Conservation (phyloP, 1,284 basidiomycete genomes). For the Boletus coffeatus region DNA sequence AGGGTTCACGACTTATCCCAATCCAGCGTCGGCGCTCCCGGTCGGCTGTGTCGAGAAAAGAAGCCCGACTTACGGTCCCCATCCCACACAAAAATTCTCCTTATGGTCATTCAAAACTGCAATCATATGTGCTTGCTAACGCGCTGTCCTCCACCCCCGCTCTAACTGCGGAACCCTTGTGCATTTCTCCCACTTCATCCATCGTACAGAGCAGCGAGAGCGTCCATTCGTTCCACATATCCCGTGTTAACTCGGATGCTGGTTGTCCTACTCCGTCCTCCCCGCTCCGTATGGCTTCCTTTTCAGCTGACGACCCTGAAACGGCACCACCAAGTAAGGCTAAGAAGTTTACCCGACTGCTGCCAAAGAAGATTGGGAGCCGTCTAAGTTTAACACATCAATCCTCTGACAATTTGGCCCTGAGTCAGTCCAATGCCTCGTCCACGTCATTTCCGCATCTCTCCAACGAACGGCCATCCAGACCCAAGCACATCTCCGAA, state of each 20-base stretch:
- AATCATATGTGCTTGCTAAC: conserved; percentile 23
- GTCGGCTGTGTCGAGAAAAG: conserved; percentile 30
- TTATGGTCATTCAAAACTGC: conserved; percentile 29
- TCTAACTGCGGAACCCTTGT: conserved; percentile 27
- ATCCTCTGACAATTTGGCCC: conserved; percentile 25
- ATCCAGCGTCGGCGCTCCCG: conserved; percentile 31
- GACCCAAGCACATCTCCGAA: conserved; percentile 25
- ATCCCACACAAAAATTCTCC: conserved; percentile 27
- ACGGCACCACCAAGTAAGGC: conserved; percentile 19
- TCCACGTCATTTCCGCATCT: conserved; percentile 26
- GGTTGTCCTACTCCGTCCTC: conserved; percentile 24
- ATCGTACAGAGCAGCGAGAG: conserved; percentile 26
- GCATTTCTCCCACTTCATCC: conserved; percentile 27
- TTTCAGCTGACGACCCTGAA: conserved; percentile 22
- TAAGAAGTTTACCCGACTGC: conserved; percentile 26
- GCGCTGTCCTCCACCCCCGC: conserved; percentile 26
- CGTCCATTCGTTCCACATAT: conserved; percentile 18
- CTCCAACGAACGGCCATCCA: conserved; percentile 23
- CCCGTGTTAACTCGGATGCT: conserved; percentile 23
- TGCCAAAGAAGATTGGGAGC: conserved; percentile 31
- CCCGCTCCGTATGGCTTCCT: conserved; percentile 24
- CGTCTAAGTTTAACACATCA: conserved; percentile 26
- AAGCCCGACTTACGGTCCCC: conserved; percentile 25
- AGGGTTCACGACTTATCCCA: conserved; percentile 12
- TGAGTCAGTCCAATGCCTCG: conserved; percentile 25